phyloP scores from a whole-genome alignment of 768 basidiomycete genomes.

The Hygrophoropsis aurantiaca region DNA sequence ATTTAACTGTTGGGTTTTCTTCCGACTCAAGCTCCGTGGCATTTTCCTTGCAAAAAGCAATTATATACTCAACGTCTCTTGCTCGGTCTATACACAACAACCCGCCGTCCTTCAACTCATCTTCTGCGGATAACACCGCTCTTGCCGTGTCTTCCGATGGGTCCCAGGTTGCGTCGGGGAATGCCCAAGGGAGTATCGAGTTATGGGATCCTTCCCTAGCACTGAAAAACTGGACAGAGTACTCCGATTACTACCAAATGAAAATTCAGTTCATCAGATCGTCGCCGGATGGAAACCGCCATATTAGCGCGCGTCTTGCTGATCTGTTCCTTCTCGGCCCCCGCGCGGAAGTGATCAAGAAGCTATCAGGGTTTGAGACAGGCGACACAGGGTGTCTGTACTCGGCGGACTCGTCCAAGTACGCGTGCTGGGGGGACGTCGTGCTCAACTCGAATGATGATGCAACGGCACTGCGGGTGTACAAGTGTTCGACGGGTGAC shows the following conservation, averaged over 20 bases:
- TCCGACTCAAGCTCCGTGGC: constrained; percentile 8
- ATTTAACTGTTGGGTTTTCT: constrained; percentile 6
- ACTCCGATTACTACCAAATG: too few species aligned
- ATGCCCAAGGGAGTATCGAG: constrained; percentile 5
- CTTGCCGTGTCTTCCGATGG: constrained; percentile 10
- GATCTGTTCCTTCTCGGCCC: too few species aligned
- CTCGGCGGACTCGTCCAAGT: constrained; percentile 10
- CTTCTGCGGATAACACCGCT: neutral
- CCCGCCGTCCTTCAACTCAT: constrained; percentile 4
- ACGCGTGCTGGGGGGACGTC: constrained; percentile 1
- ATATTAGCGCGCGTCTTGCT: too few species aligned
- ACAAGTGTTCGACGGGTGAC: too few species aligned
- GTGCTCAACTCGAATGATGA: too few species aligned
- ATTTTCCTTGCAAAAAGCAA: neutral
- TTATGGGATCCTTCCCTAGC: constrained; percentile 11
- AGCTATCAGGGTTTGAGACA: too few species aligned
- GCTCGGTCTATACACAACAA: neutral
- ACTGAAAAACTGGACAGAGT: constrained; percentile 7
- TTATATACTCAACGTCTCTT: constrained; percentile 4
- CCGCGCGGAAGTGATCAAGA: too few species aligned
- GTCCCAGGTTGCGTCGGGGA: constrained; percentile 9
- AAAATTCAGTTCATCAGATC: too few species aligned
- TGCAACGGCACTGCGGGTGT: too few species aligned
- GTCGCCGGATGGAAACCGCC: too few species aligned
- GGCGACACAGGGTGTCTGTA: constrained; percentile 8